Conservation (phyloP, 2,329 filamentous ascomycete species). For the Colletotrichum gloeosporioides region DNA sequence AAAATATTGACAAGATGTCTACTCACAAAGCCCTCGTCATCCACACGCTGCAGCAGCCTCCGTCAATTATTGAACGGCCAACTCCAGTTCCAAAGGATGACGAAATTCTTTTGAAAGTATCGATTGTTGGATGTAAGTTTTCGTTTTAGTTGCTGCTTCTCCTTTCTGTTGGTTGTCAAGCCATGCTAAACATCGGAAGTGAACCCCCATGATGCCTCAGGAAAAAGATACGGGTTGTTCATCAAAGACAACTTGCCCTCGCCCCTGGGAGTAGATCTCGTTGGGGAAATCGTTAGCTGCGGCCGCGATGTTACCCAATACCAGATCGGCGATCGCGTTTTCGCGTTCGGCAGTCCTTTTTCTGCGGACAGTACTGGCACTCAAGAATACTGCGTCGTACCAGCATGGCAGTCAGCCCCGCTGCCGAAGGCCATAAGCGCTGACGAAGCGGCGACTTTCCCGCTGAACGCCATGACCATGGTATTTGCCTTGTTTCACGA, state of each 20-base stretch:
- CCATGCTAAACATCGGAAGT: background rate
- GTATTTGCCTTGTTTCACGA: background rate
- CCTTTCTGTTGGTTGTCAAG: background rate
- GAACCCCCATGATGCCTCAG: background rate
- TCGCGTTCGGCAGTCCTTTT: background rate
- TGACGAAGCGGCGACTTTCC: background rate
- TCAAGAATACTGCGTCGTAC: background rate
- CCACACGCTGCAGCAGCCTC: background rate
- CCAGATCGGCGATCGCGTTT: background rate
- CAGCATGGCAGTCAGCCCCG: background rate
- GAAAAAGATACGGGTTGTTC: background rate
- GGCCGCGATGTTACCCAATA: background rate
- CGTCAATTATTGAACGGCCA: background rate
- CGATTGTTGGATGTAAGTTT: background rate
- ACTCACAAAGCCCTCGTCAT: background rate
- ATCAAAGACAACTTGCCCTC: background rate
- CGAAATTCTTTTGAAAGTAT: background rate
- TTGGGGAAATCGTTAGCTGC: background rate
- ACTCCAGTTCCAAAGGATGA: background rate
- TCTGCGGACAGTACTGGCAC: background rate
- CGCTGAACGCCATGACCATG: background rate
- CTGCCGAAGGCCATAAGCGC: background rate
- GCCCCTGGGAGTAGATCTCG: background rate
- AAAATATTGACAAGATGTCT: background rate
- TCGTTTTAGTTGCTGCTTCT: background rate